A percentile compares a stretch with the other conserved stretches of the same genome.
phyloP scores from a whole-genome alignment of 1,284 basidiomycete genomes.

The Coniferiporia weirii region DNA sequence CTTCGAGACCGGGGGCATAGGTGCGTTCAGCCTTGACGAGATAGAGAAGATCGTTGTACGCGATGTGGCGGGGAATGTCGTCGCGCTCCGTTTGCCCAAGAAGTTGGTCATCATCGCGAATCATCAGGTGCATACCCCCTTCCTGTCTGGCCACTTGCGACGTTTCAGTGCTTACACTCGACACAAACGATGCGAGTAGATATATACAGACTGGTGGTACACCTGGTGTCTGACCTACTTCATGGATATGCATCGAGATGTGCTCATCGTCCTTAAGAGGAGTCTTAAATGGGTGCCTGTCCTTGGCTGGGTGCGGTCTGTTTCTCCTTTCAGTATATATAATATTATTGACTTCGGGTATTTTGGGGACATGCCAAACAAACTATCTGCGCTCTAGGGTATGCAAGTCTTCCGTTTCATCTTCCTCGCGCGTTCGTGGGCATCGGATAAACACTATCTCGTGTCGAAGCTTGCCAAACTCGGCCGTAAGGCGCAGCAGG shows the following conservation, averaged over 20 bases:
- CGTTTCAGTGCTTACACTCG: neutral
- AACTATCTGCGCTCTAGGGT: slow-evolving; percentile 38
- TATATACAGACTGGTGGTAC: slow-evolving; percentile 92
- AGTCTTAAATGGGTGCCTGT: slow-evolving; percentile 85
- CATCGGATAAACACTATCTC: slow-evolving; percentile 67
- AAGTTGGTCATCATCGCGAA: slow-evolving; percentile 78
- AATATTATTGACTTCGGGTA: neutral
- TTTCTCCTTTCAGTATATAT: neutral
- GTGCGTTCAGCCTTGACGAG: slow-evolving; percentile 54
- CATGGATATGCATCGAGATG: slow-evolving; percentile 61
- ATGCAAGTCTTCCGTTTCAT: slow-evolving; percentile 95
- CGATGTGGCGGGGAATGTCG: slow-evolving; percentile 51
- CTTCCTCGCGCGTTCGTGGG: slow-evolving; percentile 84
- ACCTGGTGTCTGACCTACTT: slow-evolving; percentile 85
- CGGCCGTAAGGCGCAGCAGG: slow-evolving; percentile 53
- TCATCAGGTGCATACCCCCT: slow-evolving; percentile 56
- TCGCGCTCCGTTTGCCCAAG: slow-evolving; percentile 64
- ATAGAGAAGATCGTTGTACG: slow-evolving; percentile 51
- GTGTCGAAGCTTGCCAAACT: slow-evolving; percentile 52
- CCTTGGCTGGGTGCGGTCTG: slow-evolving; percentile 74
- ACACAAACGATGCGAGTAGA: slow-evolving; percentile 36
- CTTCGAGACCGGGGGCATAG: slow-evolving; percentile 62
- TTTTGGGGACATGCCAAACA: neutral
- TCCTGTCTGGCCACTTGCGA: neutral
- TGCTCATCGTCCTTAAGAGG: slow-evolving; percentile 89